Base-by-base conservation (phyloP, 345 rosid species). In the Pistacia vera region DNA sequence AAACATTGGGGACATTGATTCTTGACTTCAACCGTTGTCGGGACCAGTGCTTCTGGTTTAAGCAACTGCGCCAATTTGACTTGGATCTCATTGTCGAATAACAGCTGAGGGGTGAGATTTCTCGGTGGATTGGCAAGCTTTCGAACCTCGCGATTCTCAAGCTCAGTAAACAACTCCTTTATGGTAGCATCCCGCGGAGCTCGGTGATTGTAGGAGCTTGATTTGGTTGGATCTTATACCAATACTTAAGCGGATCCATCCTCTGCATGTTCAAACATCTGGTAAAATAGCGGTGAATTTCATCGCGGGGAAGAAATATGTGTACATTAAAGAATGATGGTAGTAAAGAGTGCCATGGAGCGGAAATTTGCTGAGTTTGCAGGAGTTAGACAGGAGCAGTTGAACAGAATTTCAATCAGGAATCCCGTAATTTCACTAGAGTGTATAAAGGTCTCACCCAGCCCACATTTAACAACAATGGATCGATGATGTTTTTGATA, bases 291-390 rank as follows among this genome's bases (percentile, higher is more conserved):
- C 89, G 0, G 98, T 84, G 4, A 91, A 93, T 85, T 86, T 90
- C 73, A 85, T 93, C 28, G 80, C 90, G 1, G 99, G 98, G 9
- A 96, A 92, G 89, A 88, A 86, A 80, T 96, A 83, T 30, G 90
- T 83, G 13, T 96, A 94, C 59, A 84, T 92, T 13, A 93, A 87
- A n/a, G 88, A 96, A 94, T 63, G 93, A 91, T 52, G 93, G 94
- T 59, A 92, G 93, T 74, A 91, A 82, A 68, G 85, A 68, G 63
- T 96, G 99, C 79, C 97, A 94, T 3, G 99, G 99, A 38, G 91
- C 96, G 99, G 99, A 59, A 92, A 89, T 75, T 83, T 96, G 83
- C 97, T 96, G 99, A 96, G 64, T 96, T 90, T 63, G 90, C 92
- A 5, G 99, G 99, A 56, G 93, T 93, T 61, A 88, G 97, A 67